A percentile compares a stretch with the other conserved stretches of the same genome.
phyloP scores from a whole-genome alignment of 2,329 filamentous ascomycete species.

The Madurella fahalii region DNA sequence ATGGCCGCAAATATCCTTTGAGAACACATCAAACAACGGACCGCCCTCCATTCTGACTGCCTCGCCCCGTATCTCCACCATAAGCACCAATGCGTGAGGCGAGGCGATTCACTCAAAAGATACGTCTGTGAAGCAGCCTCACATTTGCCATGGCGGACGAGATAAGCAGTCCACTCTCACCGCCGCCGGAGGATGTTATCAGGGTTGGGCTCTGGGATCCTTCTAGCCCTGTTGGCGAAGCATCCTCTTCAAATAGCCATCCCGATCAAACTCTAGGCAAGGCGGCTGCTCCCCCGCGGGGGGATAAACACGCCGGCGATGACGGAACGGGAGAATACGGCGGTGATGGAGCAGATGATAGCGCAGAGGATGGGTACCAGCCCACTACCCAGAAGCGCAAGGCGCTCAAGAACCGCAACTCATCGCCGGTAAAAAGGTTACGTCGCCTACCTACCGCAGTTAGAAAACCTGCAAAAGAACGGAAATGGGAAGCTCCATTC shows the following conservation, averaged over 20 bases:
- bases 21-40: too few species aligned
- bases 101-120: background rate
- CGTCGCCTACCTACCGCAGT: conserved; percentile 3
- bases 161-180: conserved; percentile 11
- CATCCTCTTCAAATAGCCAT: background rate
- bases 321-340: background rate
- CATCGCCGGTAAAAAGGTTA: conserved; percentile 17
- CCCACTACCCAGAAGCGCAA: conserved; percentile 14
- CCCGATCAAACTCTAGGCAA: background rate
- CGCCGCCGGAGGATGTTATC: conserved; percentile 13
- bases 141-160: background rate
- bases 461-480: conserved; percentile 26
- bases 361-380: conserved; percentile 1
- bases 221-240: background rate
- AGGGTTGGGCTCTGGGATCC: background rate
- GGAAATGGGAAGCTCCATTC: conserved; percentile 28
- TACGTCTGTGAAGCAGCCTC: background rate
- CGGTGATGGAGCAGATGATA: background rate
- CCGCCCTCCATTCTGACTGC: too few species aligned
- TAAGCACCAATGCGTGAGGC: too few species aligned
- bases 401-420: background rate
- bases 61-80: too few species aligned
- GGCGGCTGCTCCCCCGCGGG: background rate
- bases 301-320: background rate
- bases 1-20: too few species aligned